A percentile compares a stretch with the other conserved stretches of the same genome.
Conservation (phyloP, 148 eudicot genomes). For the Amaranthus hypochondriacus region DNA sequence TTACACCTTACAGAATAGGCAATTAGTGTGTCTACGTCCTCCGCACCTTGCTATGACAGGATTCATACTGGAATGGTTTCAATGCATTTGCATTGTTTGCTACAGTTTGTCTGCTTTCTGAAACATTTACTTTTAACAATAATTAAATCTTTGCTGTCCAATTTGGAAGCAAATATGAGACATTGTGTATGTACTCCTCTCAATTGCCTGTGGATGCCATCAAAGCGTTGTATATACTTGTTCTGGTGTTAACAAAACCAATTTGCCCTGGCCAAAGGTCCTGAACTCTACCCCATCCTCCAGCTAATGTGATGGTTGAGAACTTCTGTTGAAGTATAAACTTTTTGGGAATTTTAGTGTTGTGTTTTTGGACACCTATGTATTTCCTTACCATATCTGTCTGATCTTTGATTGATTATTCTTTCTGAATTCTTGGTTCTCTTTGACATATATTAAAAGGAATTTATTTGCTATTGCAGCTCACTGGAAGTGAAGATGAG, state of each 20-base stretch:
- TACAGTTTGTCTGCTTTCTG: neutral
- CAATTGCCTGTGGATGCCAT: no score
- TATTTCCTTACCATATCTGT: neutral
- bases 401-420: neutral
- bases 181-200: no score
- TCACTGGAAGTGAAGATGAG: conserved; percentile 36
- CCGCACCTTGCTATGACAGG: neutral
- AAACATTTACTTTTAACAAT: neutral
- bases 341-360: neutral
- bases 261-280: neutral
- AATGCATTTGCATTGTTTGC: neutral
- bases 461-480: conserved; percentile 21
- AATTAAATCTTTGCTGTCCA: neutral
- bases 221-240: neutral
- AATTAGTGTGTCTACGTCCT: neutral
- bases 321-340: neutral
- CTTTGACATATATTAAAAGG: neutral
- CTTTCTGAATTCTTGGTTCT: neutral
- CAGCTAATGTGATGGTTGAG: neutral
- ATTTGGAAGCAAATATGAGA: neutral
- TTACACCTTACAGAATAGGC: neutral
- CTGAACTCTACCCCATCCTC: neutral
- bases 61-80: neutral
- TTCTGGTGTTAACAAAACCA: neutral
- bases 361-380: neutral